phyloP scores from a whole-genome alignment of 768 basidiomycete species.

The Pisolithus tinctorius region DNA sequence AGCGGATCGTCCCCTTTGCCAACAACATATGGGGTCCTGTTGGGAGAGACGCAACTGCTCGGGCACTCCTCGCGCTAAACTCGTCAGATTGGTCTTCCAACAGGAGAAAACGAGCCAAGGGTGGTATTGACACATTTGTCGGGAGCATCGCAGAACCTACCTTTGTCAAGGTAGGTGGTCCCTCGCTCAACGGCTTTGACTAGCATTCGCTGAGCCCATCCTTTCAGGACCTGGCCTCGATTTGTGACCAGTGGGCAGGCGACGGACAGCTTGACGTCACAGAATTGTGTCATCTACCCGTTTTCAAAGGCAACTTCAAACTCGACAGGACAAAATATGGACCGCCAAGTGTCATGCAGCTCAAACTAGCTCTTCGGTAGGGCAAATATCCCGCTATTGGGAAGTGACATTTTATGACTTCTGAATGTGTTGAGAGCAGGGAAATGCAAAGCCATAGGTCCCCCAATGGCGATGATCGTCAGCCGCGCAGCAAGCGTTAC shows the following conservation, averaged over 20 bases:
- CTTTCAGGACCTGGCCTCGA: slow-evolving; percentile 43
- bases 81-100: slow-evolving; percentile 42
- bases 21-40: slow-evolving; percentile 45
- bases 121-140: slow-evolving; percentile 9
- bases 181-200: background rate
- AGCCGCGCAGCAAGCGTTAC: slow-evolving; percentile 59
- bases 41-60: slow-evolving; percentile 35
- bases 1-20: slow-evolving; percentile 37
- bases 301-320: slow-evolving; percentile 38
- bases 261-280: slow-evolving; percentile 42
- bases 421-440: slow-evolving; percentile 16
- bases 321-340: slow-evolving; percentile 31
- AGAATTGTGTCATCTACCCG: slow-evolving; percentile 41
- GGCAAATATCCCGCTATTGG: background rate
- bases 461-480: slow-evolving; percentile 38
- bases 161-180: slow-evolving; percentile 16
- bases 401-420: background rate
- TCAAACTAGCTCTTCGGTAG: slow-evolving; percentile 24
- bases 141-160: slow-evolving; percentile 7
- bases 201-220: background rate
- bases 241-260: slow-evolving; percentile 44
- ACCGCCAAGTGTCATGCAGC: slow-evolving; percentile 29
- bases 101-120: slow-evolving; percentile 6
- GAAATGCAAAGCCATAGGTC: slow-evolving; percentile 16
- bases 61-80: slow-evolving; percentile 59